Evolutionary conservation across 2,329 filamentous ascomycete species (phyloP).

Genomic region (Hirsutella rhossiliensis): DNA sequence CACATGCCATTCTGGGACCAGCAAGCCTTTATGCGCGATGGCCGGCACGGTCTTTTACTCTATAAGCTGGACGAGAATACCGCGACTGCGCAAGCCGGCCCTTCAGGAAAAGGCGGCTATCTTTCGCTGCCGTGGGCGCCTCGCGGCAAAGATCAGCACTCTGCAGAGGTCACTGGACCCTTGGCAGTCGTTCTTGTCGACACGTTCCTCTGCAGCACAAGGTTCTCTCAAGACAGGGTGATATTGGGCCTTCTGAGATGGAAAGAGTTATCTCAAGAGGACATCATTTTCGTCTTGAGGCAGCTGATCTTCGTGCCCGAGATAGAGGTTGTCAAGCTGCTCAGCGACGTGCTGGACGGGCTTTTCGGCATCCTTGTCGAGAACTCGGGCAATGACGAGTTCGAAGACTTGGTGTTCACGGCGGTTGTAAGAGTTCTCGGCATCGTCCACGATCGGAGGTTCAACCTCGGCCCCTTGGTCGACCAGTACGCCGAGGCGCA

Average conservation of each 20-base stretch:
- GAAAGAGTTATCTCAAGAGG: slow-evolving; percentile 62
- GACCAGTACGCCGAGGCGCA: slow-evolving; percentile 80
- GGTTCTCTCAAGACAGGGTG: slow-evolving; percentile 83
- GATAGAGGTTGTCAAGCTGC: slow-evolving; percentile 91
- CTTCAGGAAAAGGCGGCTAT: slow-evolving; percentile 71
- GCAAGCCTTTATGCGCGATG: slow-evolving; percentile 80
- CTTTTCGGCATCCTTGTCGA: slow-evolving; percentile 88
- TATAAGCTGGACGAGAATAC: slow-evolving; percentile 92
- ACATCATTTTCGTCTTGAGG: slow-evolving; percentile 63
- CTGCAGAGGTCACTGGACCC: slow-evolving; percentile 66
- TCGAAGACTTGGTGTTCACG: slow-evolving; percentile 86
- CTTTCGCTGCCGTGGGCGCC: slow-evolving; percentile 71
- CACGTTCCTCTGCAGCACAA: slow-evolving; percentile 87
- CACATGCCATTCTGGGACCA: slow-evolving; percentile 93
- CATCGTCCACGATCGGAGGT: slow-evolving; percentile 88
- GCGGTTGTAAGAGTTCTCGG: slow-evolving; percentile 80
- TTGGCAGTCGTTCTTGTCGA: slow-evolving; percentile 68
- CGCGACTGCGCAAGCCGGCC: slow-evolving; percentile 49
- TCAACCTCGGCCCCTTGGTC: slow-evolving; percentile 81
- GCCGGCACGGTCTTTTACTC: slow-evolving; percentile 65
- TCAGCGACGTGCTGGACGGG: slow-evolving; percentile 79
- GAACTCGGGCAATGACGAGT: slow-evolving; percentile 80
- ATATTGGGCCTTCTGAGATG: slow-evolving; percentile 77
- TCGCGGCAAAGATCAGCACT: slow-evolving; percentile 50
- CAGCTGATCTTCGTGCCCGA: slow-evolving; percentile 89